Conservation (phyloP, 148 eudicot genomes). For the Silene uniflora region DNA sequence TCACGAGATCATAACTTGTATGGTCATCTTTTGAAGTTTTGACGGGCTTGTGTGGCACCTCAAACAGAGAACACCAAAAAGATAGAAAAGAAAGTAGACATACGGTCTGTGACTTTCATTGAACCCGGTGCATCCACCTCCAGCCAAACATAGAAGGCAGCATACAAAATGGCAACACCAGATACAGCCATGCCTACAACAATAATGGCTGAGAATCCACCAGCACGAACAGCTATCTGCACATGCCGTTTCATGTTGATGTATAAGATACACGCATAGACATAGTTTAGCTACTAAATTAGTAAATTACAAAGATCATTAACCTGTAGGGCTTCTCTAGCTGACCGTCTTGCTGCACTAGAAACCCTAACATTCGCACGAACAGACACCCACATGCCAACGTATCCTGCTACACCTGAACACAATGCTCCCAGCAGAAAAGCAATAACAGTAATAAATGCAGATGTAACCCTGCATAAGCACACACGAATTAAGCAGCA, state of each 20-base stretch:
- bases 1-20: background rate
- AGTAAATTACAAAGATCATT: slow-evolving; percentile 18
- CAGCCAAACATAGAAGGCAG: slow-evolving; percentile 93
- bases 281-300: slow-evolving; percentile 14
- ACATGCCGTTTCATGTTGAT: slow-evolving; percentile 15
- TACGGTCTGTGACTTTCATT: slow-evolving; percentile 91
- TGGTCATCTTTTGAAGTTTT: background rate
- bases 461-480: slow-evolving; percentile 73
- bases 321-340: slow-evolving; percentile 98
- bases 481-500: slow-evolving; percentile 1
- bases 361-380: slow-evolving; percentile 98
- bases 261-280: slow-evolving; percentile 13
- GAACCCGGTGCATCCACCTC: slow-evolving; percentile 78
- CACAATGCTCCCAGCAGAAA: slow-evolving; percentile 95
- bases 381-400: slow-evolving; percentile 99
- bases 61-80: background rate
- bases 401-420: slow-evolving; percentile 97
- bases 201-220: slow-evolving; percentile 90
- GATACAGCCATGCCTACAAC: slow-evolving; percentile 97
- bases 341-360: slow-evolving; percentile 98
- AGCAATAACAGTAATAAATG: slow-evolving; percentile 81
- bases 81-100: slow-evolving; percentile 23
- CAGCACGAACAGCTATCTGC: slow-evolving; percentile 98
- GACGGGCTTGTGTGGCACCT: background rate
- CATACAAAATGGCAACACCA: slow-evolving; percentile 89